Evolutionary conservation across 2,329 filamentous ascomycete species (phyloP).

Genomic region (Leptographium lundbergii): DNA sequence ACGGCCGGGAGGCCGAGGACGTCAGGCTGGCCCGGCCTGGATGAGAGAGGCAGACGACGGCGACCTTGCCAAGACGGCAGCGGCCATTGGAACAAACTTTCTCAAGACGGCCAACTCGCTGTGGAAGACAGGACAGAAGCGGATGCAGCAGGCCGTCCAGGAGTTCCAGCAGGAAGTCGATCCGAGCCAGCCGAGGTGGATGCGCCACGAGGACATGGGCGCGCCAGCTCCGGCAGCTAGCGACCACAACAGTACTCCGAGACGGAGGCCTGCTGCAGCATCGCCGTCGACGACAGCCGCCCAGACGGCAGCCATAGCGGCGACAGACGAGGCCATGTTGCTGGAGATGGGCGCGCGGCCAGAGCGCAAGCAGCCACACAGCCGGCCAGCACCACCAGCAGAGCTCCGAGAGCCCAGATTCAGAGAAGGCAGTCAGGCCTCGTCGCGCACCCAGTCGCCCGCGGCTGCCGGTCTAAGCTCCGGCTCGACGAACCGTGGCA

Average conservation of each 20-base stretch:
- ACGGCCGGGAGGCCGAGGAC: conserved; percentile 12
- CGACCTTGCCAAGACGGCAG: conserved; percentile 70
- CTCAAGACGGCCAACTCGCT: conserved; percentile 91
- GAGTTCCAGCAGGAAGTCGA: conserved; percentile 72
- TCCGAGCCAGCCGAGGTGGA: conserved; percentile 82
- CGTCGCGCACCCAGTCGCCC: conserved; percentile 36
- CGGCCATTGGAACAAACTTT: conserved; percentile 68
- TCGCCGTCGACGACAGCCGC: background rate
- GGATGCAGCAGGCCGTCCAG: conserved; percentile 79
- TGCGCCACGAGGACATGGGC: conserved; percentile 45
- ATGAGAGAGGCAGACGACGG: conserved; percentile 53
- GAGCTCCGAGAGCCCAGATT: conserved; percentile 22
- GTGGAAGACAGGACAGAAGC: conserved; percentile 92
- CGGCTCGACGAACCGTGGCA: conserved; percentile 29
- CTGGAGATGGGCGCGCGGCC: conserved; percentile 54
- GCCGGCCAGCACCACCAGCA: conserved; percentile 6
- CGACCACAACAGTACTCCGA: conserved; percentile 4
- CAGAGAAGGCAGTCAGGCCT: conserved; percentile 14
- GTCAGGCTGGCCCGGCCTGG: conserved; percentile 44
- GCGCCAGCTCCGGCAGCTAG: conserved; percentile 4
- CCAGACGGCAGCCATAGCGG: background rate
- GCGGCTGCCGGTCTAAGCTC: conserved; percentile 11
- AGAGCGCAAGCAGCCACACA: conserved; percentile 20
- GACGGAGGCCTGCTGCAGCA: conserved; percentile 11
- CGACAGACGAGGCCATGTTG: conserved; percentile 67